Percentiles rank a stretch among this genome's conserved stretches.
phyloP scores from a whole-genome alignment of 2,329 filamentous ascomycete genomes.

The Spiromastix sp. region DNA sequence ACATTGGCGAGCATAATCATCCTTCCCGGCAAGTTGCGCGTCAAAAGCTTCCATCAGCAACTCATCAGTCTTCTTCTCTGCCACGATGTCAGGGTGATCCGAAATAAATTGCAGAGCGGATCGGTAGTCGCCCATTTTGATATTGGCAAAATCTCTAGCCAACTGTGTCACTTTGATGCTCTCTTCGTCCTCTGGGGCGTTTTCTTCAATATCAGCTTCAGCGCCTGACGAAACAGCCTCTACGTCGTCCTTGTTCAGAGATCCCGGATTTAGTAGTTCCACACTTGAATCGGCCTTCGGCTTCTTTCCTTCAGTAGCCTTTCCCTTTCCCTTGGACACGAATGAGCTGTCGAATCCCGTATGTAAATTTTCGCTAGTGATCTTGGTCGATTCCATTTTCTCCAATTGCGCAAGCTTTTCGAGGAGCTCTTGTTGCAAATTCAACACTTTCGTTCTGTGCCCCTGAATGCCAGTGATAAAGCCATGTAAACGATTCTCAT shows the following conservation, averaged over 20 bases:
- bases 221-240: conserved; percentile 44
- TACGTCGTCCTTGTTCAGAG: conserved; percentile 19
- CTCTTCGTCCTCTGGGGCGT: conserved; percentile 55
- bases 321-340: conserved; percentile 52
- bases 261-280: conserved; percentile 66
- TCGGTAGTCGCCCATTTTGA: conserved; percentile 64
- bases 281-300: conserved; percentile 30
- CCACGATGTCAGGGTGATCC: conserved; percentile 66
- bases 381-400: conserved; percentile 76
- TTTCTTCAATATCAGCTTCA: conserved; percentile 46
- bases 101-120: conserved; percentile 65
- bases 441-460: conserved; percentile 68
- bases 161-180: conserved; percentile 65
- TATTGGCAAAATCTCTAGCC: conserved; percentile 71
- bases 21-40: conserved; percentile 63
- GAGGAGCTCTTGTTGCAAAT: conserved; percentile 64
- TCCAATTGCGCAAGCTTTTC: conserved; percentile 71
- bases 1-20: conserved; percentile 70
- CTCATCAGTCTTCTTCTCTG: conserved; percentile 81
- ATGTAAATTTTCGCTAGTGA: conserved; percentile 82
- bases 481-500: conserved; percentile 56
- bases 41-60: conserved; percentile 88
- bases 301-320: conserved; percentile 14
- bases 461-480: conserved; percentile 69
- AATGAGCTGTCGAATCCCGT: conserved; percentile 85